phyloP scores from a whole-genome alignment of 2,329 filamentous ascomycete species.

The Aspergillus ustus region DNA sequence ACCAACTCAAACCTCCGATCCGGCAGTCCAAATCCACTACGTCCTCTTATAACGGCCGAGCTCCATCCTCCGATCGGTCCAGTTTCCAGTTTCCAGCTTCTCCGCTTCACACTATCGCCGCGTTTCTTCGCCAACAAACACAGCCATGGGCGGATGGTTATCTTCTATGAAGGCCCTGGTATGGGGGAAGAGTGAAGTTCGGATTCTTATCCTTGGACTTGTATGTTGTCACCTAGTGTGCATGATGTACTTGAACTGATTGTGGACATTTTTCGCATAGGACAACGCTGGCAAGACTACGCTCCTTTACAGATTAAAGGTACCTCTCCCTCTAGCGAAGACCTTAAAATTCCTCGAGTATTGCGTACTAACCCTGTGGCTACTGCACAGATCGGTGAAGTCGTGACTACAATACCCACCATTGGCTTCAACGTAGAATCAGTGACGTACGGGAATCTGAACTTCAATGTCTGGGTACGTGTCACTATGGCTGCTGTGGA shows the following conservation, averaged over 20 bases:
- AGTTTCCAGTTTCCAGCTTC: not conserved
- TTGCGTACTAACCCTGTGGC: slow-evolving; percentile 3
- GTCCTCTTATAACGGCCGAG: not conserved
- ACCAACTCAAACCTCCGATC: not conserved
- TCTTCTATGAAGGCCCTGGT: slow-evolving; percentile 70
- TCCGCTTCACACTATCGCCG: slow-evolving; percentile 15
- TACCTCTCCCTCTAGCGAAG: slow-evolving; percentile 45
- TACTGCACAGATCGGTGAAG: slow-evolving; percentile 80
- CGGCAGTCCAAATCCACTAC: not conserved
- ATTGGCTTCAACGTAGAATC: slow-evolving; percentile 99
- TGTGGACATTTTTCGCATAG: slow-evolving; percentile 51
- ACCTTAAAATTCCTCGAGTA: not conserved
- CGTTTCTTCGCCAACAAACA: slow-evolving; percentile 21
- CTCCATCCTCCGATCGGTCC: slow-evolving; percentile 2
- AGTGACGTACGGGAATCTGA: slow-evolving; percentile 96
- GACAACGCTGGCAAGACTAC: slow-evolving; percentile 99
- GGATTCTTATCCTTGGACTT: slow-evolving; percentile 91
- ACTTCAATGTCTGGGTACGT: slow-evolving; percentile 95
- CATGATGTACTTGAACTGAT: slow-evolving; percentile 21
- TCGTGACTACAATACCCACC: slow-evolving; percentile 97
- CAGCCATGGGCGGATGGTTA: slow-evolving; percentile 59
- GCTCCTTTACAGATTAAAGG: slow-evolving; percentile 93
- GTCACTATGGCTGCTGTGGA: not conserved
- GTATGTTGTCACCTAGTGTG: slow-evolving; percentile 58
- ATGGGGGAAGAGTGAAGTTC: slow-evolving; percentile 96